A percentile compares a stretch with the other conserved stretches of the same genome.
These are phyloP conservation scores for Eutypella sp. DNA, from an alignment of 2,329 filamentous ascomycete genomes.

Conservation along the genomic window DNA sequence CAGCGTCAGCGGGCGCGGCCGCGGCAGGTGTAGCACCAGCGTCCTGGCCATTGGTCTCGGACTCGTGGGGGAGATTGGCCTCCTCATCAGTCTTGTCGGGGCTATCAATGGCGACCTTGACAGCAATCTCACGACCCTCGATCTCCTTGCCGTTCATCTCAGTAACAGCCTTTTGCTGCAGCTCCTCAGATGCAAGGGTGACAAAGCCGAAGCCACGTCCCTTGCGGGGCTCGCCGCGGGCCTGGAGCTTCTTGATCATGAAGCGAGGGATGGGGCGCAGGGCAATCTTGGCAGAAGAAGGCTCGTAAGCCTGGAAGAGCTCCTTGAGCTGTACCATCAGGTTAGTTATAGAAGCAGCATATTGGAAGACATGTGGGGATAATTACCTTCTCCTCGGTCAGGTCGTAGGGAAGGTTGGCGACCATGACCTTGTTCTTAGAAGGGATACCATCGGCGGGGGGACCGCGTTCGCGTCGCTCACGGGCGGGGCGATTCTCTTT, in stretches of 20 bases:
- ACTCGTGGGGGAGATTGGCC: constrained; percentile 51
- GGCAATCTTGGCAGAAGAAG: constrained; percentile 94
- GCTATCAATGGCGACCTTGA: constrained; percentile 99
- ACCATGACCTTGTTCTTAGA: constrained; percentile 99
- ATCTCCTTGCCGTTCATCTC: constrained; percentile 99
- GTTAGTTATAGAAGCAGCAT: constrained; percentile 9
- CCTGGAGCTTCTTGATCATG: constrained; percentile 99
- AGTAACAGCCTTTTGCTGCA: constrained; percentile 91
- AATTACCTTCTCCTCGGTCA: constrained; percentile 91
- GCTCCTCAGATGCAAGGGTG: constrained; percentile 87
- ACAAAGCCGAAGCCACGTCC: constrained; percentile 98
- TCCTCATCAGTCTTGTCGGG: constrained; percentile 94
- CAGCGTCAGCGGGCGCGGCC: constrained; percentile 19
- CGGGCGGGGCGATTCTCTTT: constrained; percentile 48
- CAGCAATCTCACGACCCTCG: constrained; percentile 96
- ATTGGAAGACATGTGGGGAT: neutral
- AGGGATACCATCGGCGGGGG: constrained; percentile 92
- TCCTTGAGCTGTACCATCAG: constrained; percentile 74
- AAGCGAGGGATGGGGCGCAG: constrained; percentile 97
- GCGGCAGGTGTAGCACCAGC: constrained; percentile 32
- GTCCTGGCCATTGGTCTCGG: constrained; percentile 39
- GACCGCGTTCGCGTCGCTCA: constrained; percentile 77
- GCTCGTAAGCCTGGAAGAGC: constrained; percentile 88
- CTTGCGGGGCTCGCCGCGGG: constrained; percentile 96
- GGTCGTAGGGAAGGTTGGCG: constrained; percentile 96